Evolutionary conservation across 2,329 filamentous ascomycete species (phyloP), one percentile per base, ranked within the genome.

Genomic region (Colletotrichum costaricense): DNA sequence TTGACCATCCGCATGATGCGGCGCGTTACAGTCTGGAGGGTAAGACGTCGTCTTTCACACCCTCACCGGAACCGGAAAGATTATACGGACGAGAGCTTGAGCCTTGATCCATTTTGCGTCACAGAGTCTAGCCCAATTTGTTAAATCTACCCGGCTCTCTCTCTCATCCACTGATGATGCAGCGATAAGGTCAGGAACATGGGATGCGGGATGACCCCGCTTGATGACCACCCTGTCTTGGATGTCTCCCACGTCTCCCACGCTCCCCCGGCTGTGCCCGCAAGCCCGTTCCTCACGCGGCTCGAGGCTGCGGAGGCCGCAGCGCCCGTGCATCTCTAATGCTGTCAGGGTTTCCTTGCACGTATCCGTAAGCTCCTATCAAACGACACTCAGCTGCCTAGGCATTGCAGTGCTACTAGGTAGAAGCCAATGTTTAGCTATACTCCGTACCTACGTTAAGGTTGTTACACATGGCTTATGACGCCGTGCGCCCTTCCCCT

Each of bases 161-260:
- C 59, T 7, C 24, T 26, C 38, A 26, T 38, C 58, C 55, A 35
- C 56, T 33, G 35, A 54, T 42, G 60, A 56, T 22, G 46, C 52
- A 42, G 58, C 42, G 70, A 73, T 70, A 73, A 73, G 70, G 11
- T 57, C 56, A 56, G 69, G 33, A 22, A 57, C 33, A 24, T 28
- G 3, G 22, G 56, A 26, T 56, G 69, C 59, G 66, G 66, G 67
- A 70, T 66, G 60, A 70, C 70, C 70, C 70, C 70, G 67, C 70
- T 70, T 42, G 70, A 65, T 73, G 70, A 70, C 70, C 54, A 72
- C 69, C 65, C 30, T 42, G 49, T 11, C 58, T 58, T 59, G 64
- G 69, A 52, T 69, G 28, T 69, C 57, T 30, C 56, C 52, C 38
- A 42, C 16, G 38, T 42, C 42, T 49, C 42, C 42, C 42, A 49